phyloP scores from a whole-genome alignment of 1,139 yeast genomes.

The Nakaseomyces sp. region DNA sequence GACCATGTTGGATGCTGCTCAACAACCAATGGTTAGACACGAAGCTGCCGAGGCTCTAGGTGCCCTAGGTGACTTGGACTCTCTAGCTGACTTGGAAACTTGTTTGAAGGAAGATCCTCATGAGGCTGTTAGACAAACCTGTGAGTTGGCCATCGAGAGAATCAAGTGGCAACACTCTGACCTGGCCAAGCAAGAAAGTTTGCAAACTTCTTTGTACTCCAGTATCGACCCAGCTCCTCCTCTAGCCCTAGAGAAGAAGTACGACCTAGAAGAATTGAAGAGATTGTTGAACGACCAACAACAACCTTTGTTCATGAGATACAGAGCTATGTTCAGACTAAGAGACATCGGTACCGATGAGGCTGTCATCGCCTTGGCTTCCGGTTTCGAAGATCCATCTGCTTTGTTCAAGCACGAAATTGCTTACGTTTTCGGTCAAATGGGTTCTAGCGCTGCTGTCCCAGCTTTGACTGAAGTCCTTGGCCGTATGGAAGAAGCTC shows the following conservation, averaged over 20 bases:
- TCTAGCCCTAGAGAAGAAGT: slow-evolving; percentile 53
- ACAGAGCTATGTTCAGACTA: slow-evolving; percentile 96
- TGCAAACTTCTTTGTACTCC: slow-evolving; percentile 69
- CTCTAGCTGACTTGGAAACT: slow-evolving; percentile 57
- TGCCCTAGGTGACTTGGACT: slow-evolving; percentile 77
- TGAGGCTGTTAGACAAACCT: slow-evolving; percentile 89
- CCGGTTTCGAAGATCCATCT: slow-evolving; percentile 82
- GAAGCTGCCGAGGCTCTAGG: slow-evolving; percentile 99
- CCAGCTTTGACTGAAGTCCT: slow-evolving; percentile 80
- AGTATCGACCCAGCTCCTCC: slow-evolving; percentile 99
- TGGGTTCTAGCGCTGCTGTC: slow-evolving; percentile 88
- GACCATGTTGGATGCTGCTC: slow-evolving; percentile 57
- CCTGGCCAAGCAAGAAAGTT: slow-evolving; percentile 48
- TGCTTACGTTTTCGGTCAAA: slow-evolving; percentile 96
- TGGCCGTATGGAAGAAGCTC: slow-evolving; percentile 71
- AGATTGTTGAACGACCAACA: slow-evolving; percentile 64
- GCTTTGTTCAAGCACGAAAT: slow-evolving; percentile 96
- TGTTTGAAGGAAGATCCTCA: slow-evolving; percentile 67
- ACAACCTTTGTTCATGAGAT: slow-evolving; percentile 81
- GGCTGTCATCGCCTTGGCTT: slow-evolving; percentile 84
- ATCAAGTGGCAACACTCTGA: slow-evolving; percentile 86
- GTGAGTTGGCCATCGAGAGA: slow-evolving; percentile 93
- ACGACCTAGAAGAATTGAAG: slow-evolving; percentile 55
- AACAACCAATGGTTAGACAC: slow-evolving; percentile 95
- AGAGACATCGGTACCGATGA: slow-evolving; percentile 91